A percentile compares a stretch with the other conserved stretches of the same genome.
Evolutionary conservation across 805 yeast species (phyloP).

Genomic region (Wickerhamomyces bovis): DNA sequence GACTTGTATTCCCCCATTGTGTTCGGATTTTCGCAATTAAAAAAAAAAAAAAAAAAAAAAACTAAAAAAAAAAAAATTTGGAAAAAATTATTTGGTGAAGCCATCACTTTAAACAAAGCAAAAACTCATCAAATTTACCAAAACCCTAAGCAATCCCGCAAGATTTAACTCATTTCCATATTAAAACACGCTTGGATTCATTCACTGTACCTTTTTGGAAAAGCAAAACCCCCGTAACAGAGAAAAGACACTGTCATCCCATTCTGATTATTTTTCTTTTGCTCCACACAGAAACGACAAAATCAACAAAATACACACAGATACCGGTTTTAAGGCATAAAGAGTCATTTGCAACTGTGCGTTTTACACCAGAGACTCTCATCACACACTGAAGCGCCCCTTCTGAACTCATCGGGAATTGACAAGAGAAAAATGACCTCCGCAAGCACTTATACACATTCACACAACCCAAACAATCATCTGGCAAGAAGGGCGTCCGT

Average conservation of each 20-base stretch:
- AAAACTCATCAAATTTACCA: no score
- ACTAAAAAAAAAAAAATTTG: neutral
- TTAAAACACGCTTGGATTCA: neutral
- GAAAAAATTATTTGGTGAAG: neutral
- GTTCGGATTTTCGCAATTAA: neutral
- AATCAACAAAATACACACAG: neutral
- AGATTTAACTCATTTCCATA: neutral
- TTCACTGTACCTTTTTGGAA: neutral
- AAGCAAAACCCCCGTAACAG: neutral
- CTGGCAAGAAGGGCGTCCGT: conserved; percentile 31
- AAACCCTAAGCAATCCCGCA: neutral
- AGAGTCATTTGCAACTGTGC: neutral
- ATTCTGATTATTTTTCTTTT: neutral
- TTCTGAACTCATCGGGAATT: no score
- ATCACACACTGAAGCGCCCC: neutral
- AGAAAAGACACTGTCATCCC: neutral
- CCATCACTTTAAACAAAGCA: no score
- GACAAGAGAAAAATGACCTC: neutral
- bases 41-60: neutral
- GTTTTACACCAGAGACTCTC: neutral
- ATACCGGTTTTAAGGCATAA: neutral
- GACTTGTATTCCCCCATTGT: neutral
- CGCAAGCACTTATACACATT: conserved; percentile 1
- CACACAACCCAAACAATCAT: conserved; percentile 17
- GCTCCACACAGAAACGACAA: neutral